Percentiles rank a stretch among this genome's conserved stretches.
These are phyloP conservation scores for Trichosporon faecale DNA, from an alignment of 1,284 basidiomycete genomes.

Conservation along the genomic window DNA sequence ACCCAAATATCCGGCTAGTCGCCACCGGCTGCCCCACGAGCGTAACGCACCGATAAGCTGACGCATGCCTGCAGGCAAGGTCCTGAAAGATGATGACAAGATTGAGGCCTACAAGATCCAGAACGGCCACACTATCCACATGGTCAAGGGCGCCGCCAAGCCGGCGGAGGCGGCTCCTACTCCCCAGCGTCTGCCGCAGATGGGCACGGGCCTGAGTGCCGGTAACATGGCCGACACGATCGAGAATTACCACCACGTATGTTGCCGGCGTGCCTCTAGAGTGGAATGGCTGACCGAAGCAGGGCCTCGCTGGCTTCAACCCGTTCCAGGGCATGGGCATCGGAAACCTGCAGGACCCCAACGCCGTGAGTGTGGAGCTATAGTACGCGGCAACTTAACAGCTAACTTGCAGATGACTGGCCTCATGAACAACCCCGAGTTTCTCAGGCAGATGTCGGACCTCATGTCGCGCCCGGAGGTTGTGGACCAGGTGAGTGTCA, in stretches of 20 bases:
- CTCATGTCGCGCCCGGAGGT: conserved; percentile 76
- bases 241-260: conserved; percentile 48
- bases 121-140: conserved; percentile 76
- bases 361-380: conserved; percentile 63
- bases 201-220: conserved; percentile 76
- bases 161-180: conserved; percentile 47
- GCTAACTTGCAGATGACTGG: conserved; percentile 62
- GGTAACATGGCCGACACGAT: conserved; percentile 59
- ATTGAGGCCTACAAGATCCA: conserved; percentile 79
- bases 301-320: conserved; percentile 63
- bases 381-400: not conserved
- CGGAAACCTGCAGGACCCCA: conserved; percentile 80
- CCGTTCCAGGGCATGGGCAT: conserved; percentile 79
- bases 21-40: not conserved
- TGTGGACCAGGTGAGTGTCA: conserved; percentile 62
- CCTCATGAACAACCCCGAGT: conserved; percentile 78
- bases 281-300: conserved; percentile 18
- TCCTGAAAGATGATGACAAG: conserved; percentile 71
- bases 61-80: conserved; percentile 46
- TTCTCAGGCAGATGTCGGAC: conserved; percentile 59
- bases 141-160: conserved; percentile 81
- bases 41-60: not conserved
- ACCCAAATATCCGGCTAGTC: not conserved
- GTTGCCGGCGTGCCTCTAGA: not conserved
- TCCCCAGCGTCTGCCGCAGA: conserved; percentile 59